Conservation (phyloP, 108 stramenopile genomes). For the Asterionellopsis glacialis region DNA sequence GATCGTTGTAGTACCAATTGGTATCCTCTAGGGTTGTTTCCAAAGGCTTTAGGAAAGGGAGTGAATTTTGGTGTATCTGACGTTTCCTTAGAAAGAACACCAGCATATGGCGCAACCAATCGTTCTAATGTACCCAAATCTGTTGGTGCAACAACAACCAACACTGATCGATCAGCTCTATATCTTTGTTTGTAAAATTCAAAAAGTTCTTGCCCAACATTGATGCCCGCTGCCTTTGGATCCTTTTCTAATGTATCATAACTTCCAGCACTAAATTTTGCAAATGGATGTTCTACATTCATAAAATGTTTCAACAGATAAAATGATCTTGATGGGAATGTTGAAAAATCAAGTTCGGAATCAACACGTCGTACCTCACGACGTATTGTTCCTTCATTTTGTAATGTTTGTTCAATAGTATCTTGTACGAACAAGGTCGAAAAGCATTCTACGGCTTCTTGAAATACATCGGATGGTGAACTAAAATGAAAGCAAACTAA, state of each 20-base stretch:
- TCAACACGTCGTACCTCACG: slow-evolving; percentile 68
- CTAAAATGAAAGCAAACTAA: slow-evolving; percentile 78
- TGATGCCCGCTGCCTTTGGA: slow-evolving; percentile 37
- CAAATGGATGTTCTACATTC: slow-evolving; percentile 66
- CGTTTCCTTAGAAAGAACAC: slow-evolving; percentile 35
- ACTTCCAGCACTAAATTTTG: slow-evolving; percentile 52
- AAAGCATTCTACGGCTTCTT: slow-evolving; percentile 59
- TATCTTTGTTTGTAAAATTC: slow-evolving; percentile 57
- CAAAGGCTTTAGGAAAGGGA: slow-evolving; percentile 9
- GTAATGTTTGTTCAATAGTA: slow-evolving; percentile 33
- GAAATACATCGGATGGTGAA: slow-evolving; percentile 33
- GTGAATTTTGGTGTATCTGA: slow-evolving; percentile 1
- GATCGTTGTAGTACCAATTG: slow-evolving; percentile 30
- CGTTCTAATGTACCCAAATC: slow-evolving; percentile 47
- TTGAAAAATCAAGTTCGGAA: slow-evolving; percentile 55
- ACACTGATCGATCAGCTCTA: slow-evolving; percentile 44
- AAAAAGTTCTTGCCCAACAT: slow-evolving; percentile 40
- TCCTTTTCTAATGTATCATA: slow-evolving; percentile 45
- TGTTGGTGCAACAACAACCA: slow-evolving; percentile 56
- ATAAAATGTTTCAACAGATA: slow-evolving; percentile 60
- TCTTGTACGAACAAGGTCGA: slow-evolving; percentile 39
- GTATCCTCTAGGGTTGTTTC: not conserved
- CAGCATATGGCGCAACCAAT: slow-evolving; percentile 56
- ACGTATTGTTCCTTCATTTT: slow-evolving; percentile 17
- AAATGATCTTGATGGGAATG: slow-evolving; percentile 33